Percentiles rank a stretch among this genome's conserved stretches.
These are phyloP conservation scores for Aspergillus taichungensis DNA, from an alignment of 495 filamentous ascomycete species.

Conservation along the genomic window DNA sequence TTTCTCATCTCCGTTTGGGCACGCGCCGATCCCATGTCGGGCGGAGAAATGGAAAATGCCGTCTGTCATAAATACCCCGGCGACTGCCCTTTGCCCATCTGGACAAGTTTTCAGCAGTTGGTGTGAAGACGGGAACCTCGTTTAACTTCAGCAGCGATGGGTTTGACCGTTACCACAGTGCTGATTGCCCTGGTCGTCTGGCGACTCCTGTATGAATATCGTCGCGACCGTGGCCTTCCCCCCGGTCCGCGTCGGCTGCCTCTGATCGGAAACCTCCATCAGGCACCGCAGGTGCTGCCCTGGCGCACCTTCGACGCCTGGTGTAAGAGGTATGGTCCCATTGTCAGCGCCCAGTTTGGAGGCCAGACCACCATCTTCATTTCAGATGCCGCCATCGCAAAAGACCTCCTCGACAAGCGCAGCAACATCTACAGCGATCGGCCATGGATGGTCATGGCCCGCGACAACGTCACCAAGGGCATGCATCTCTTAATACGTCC, in stretches of 20 bases:
- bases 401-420: conserved; percentile 19
- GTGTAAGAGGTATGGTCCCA: conserved; percentile 20
- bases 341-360: conserved; percentile 13
- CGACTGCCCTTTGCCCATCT: too few relatives aligned
- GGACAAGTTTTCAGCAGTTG: too few relatives aligned
- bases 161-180: background rate
- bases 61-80: too few relatives aligned
- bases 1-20: too few relatives aligned
- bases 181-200: background rate
- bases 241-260: conserved; percentile 24
- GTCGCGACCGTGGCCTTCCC: conserved; percentile 4
- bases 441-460: conserved; percentile 16
- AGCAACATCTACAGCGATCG: conserved; percentile 14
- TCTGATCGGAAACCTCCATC: conserved; percentile 21
- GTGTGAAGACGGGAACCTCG: too few relatives aligned
- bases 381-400: conserved; percentile 1
- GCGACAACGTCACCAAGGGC: conserved; percentile 9
- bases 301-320: conserved; percentile 15
- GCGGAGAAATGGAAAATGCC: too few relatives aligned
- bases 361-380: conserved; percentile 10
- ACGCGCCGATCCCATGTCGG: too few relatives aligned
- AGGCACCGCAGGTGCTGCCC: conserved; percentile 6
- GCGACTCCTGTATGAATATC: conserved; percentile 1
- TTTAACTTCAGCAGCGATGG: background rate
- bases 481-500: conserved; percentile 36